phyloP scores from a whole-genome alignment of 208 protist genomes.

The Trypanosoma boissoni region DNA sequence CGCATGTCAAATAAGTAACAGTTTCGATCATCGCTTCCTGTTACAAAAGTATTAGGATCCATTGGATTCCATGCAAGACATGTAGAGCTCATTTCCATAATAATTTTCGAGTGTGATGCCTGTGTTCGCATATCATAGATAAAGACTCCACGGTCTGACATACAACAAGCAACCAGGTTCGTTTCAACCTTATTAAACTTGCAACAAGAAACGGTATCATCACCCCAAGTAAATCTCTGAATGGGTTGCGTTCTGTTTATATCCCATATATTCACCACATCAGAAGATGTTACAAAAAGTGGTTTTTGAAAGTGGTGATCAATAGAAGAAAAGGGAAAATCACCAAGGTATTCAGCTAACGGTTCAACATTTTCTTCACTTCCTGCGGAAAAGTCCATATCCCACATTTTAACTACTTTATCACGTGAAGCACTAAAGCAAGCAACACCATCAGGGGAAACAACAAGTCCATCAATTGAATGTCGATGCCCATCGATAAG shows the following conservation, averaged over 20 bases:
- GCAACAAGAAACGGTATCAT: slow-evolving; percentile 87
- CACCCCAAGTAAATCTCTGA: slow-evolving; percentile 94
- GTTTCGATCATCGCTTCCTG: slow-evolving; percentile 96
- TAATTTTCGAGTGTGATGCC: slow-evolving; percentile 91
- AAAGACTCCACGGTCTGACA: slow-evolving; percentile 91
- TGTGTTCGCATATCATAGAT: slow-evolving; percentile 94
- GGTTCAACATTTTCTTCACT: slow-evolving; percentile 46
- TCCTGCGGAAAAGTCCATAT: slow-evolving; percentile 63
- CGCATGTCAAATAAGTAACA: slow-evolving; percentile 98
- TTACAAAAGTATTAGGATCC: slow-evolving; percentile 97
- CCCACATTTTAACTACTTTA: slow-evolving; percentile 96
- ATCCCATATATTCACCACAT: slow-evolving; percentile 91
- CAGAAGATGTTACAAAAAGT: slow-evolving; percentile 93
- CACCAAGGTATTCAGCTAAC: slow-evolving; percentile 87
- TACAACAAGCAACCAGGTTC: slow-evolving; percentile 89
- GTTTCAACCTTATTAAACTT: slow-evolving; percentile 95
- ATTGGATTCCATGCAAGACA: slow-evolving; percentile 96
- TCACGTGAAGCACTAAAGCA: slow-evolving; percentile 94
- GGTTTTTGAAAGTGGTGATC: slow-evolving; percentile 91
- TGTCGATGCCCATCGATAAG: slow-evolving; percentile 91
- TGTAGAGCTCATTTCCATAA: slow-evolving; percentile 93
- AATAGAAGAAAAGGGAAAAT: slow-evolving; percentile 91
- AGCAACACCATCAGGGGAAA: slow-evolving; percentile 87
- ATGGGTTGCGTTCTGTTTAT: slow-evolving; percentile 92
- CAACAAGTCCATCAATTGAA: slow-evolving; percentile 92